Conservation (phyloP, 306 rosid species). For the Phaseolus lunatus region DNA sequence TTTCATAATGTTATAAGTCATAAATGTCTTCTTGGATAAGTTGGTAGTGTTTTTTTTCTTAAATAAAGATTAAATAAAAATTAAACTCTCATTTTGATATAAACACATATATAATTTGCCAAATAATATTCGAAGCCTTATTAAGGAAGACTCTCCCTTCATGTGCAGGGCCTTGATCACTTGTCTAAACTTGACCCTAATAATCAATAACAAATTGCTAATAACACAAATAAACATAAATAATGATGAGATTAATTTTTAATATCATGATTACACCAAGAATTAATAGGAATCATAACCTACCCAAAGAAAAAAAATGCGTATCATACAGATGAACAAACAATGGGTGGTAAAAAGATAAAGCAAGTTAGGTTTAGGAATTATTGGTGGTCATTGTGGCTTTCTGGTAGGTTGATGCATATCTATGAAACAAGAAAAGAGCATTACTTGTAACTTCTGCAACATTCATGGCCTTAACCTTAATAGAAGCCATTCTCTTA, state of each 20-base stretch:
- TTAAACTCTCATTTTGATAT: no score
- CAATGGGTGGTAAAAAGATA: slow-evolving; percentile 22
- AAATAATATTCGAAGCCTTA: no score
- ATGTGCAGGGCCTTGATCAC: no score
- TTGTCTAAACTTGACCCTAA: no score
- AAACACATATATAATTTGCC: no score
- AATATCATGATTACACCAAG: slow-evolving; percentile 1
- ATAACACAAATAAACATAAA: not conserved
- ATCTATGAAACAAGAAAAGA: slow-evolving; percentile 62
- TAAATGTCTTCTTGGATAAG: no score
- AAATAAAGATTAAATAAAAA: no score
- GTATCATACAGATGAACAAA: slow-evolving; percentile 32
- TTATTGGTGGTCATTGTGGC: slow-evolving; percentile 32
- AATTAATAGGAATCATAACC: not conserved
- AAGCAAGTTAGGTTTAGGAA: not conserved
- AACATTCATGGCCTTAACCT: slow-evolving; percentile 64
- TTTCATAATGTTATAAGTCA: no score
- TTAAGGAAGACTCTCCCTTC: no score
- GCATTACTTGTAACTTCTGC: slow-evolving; percentile 66
- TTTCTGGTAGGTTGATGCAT: slow-evolving; percentile 47
- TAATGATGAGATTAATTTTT: not conserved
- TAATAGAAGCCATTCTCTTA: slow-evolving; percentile 58
- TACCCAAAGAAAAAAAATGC: slow-evolving; percentile 51
- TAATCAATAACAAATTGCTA: not conserved
- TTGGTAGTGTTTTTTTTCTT: no score